Base-by-base conservation (phyloP, 257 asterid species). In the Solanum medicagineum region DNA sequence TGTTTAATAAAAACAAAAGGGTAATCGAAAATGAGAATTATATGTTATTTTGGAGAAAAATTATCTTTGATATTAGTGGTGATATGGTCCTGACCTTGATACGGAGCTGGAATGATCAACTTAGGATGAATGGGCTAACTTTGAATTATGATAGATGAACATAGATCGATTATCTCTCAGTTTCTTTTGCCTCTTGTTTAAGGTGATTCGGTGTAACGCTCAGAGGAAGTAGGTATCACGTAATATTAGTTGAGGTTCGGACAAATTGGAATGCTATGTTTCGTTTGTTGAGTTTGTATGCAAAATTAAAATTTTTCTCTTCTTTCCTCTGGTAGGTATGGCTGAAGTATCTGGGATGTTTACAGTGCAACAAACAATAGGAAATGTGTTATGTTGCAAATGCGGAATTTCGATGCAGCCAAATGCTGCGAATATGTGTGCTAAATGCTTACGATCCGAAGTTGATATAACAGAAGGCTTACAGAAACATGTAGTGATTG, bases 321-420 rank as follows among this genome's bases (percentile, higher is more conserved):
- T 15, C 8, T 10, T 49, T 17, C 20, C 32, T 1, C 3, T 2
- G 3, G 8, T 75, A 87, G 89, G 32, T 57, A 86, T 89, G 92
- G 92, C 42, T 2, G 80, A 66, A 83, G 90, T 84, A 8, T 11
- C 89, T 2, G 89, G 92, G 7, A 89, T 89, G 90, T 89, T 89
- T 86, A 86, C 83, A 1, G 86, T 89, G 1, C 83, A 69, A 29
- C 90, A 86, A 40, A 89, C 92, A 0, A 11, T 70, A 10, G 92
- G 92, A 4, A 89, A 74, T 12, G 89, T 88, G 40, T 80, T 89
- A 71, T 88, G 90, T 62, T 89, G 92, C 89, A 89, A 89, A 86
- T 89, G 92, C 26, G 90, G 92, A 40, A 86, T 89, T 20, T 65
- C 68, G 49, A 88, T 89, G 88, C 86, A 83, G 63, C 92, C 92